Evolutionary conservation across 2,329 filamentous ascomycete genomes (phyloP).

Genomic region (Aspergillus pseudoviridinutans): DNA sequence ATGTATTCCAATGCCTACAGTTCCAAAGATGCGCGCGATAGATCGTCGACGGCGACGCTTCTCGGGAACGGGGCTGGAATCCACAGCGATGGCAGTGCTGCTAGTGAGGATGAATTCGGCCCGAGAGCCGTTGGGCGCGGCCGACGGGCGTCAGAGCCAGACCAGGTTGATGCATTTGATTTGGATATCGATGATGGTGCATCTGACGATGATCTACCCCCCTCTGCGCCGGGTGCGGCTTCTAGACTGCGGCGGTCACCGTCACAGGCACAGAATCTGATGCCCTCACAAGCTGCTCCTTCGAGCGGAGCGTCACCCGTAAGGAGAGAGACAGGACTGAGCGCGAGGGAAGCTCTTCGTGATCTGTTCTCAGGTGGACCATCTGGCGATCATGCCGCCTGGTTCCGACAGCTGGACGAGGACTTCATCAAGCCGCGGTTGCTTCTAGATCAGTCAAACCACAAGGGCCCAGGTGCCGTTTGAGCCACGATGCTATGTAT

Average conservation of each 20-base stretch:
- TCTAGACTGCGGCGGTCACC: constrained; percentile 34
- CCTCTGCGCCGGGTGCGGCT: constrained; percentile 42
- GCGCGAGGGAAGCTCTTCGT: constrained; percentile 70
- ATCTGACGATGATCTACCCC: constrained; percentile 58
- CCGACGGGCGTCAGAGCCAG: constrained; percentile 26
- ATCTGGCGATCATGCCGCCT: constrained; percentile 79
- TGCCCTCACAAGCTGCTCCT: constrained; percentile 13
- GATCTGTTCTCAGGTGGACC: constrained; percentile 69
- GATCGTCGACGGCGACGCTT: constrained; percentile 48
- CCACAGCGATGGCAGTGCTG: constrained; percentile 42
- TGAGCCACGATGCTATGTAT: constrained; percentile 17
- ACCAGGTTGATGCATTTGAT: constrained; percentile 34
- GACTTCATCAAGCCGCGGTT: constrained; percentile 92
- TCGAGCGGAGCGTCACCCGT: constrained; percentile 25
- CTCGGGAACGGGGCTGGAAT: constrained; percentile 39
- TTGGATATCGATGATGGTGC: constrained; percentile 37
- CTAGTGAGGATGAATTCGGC: constrained; percentile 51
- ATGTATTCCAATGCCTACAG: constrained; percentile 50
- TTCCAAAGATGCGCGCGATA: constrained; percentile 40
- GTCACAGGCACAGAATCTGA: constrained; percentile 30
- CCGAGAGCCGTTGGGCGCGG: constrained; percentile 34
- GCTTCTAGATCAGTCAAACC: constrained; percentile 65
- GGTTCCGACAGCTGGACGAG: constrained; percentile 91
- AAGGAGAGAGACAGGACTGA: constrained; percentile 48
- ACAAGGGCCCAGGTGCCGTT: constrained; percentile 40